A percentile compares a stretch with the other conserved stretches of the same genome.
Conservation (phyloP, 2,329 filamentous ascomycete genomes). For the Clarireedia monteithiana region DNA sequence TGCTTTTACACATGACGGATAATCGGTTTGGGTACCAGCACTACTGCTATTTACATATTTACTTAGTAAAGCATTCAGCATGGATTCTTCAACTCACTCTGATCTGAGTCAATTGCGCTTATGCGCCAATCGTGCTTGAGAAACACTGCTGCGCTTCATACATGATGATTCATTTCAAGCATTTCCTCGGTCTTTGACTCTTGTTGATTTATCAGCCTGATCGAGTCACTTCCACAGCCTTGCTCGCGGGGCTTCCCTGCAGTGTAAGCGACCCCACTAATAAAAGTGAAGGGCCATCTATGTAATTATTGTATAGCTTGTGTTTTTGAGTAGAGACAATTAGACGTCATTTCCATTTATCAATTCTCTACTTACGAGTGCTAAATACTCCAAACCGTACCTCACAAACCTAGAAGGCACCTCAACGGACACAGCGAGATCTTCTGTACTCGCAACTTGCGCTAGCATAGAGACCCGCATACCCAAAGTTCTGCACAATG, state of each 20-base stretch:
- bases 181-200: not conserved
- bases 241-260: not conserved
- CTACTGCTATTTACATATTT: too few relatives aligned
- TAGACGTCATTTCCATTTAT: not conserved
- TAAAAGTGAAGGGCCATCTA: not conserved
- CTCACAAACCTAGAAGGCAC: not conserved
- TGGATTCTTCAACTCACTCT: not conserved
- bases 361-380: too few relatives aligned
- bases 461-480: not conserved
- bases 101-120: not conserved
- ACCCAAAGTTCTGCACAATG: conserved; percentile 1
- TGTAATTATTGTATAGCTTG: conserved; percentile 3
- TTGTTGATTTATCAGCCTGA: conserved; percentile 5
- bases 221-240: conserved; percentile 2
- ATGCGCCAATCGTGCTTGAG: not conserved
- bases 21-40: not conserved
- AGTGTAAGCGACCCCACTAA: not conserved
- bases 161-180: not conserved
- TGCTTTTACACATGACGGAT: not conserved
- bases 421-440: not conserved
- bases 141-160: not conserved
- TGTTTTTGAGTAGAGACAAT: not conserved
- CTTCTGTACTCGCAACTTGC: not conserved
- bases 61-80: not conserved
- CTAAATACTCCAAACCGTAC: too few relatives aligned